phyloP scores from a whole-genome alignment of 1,284 basidiomycete species.

The Agroathelia rolfsii region DNA sequence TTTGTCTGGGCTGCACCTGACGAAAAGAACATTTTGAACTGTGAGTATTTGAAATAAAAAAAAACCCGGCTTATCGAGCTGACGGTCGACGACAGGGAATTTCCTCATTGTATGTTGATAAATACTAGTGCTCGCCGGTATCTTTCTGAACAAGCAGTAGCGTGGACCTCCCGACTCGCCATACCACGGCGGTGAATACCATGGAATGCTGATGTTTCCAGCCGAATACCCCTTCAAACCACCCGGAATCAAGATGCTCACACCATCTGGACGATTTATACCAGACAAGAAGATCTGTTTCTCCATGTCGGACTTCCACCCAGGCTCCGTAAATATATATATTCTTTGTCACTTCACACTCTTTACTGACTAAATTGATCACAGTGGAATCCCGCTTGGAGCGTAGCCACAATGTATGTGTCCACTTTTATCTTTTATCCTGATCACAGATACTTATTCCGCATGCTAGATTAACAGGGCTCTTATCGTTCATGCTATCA shows the following conservation, averaged over 20 bases:
- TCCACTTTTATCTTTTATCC: conserved; percentile 3
- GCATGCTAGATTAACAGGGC: conserved; percentile 72
- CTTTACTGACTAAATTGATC: conserved; percentile 8
- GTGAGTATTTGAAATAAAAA: conserved; percentile 36
- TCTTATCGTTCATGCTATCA: conserved; percentile 91
- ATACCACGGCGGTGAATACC: conserved; percentile 89
- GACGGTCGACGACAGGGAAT: conserved; percentile 54
- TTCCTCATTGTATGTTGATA: conserved; percentile 69
- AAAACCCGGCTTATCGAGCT: conserved; percentile 8
- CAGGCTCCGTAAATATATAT: conserved; percentile 66
- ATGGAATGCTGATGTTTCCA: conserved; percentile 83
- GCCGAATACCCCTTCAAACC: conserved; percentile 92
- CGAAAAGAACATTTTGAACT: conserved; percentile 90
- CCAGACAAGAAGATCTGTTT: conserved; percentile 94
- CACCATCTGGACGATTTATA: conserved; percentile 88
- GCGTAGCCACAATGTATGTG: conserved; percentile 81
- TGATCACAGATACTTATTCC: conserved; percentile 6
- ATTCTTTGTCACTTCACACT: conserved; percentile 6
- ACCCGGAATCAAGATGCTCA: conserved; percentile 95
- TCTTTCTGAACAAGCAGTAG: too few species aligned
- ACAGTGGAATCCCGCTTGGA: conserved; percentile 90
- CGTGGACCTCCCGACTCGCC: conserved; percentile 90
- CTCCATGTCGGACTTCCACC: conserved; percentile 93
- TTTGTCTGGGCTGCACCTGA: conserved; percentile 91
- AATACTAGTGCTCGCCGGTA: too few species aligned